A percentile compares a stretch with the other conserved stretches of the same genome.
These are phyloP conservation scores for Colletotrichum sojae DNA, from an alignment of 2,329 filamentous ascomycete genomes.

Conservation along the genomic window DNA sequence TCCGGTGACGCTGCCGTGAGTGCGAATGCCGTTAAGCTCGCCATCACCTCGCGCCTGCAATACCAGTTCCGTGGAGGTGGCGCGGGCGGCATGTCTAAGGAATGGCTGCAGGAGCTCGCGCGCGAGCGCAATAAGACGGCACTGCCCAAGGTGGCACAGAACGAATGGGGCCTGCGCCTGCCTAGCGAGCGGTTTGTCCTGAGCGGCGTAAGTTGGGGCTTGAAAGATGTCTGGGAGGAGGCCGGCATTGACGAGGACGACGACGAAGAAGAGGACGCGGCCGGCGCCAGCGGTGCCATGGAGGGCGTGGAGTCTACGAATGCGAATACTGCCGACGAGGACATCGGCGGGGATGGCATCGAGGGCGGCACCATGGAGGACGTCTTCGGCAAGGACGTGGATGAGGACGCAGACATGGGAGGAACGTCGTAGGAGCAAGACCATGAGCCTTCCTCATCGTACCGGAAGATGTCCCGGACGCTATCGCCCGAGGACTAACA, in stretches of 20 bases:
- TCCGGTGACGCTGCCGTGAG: slow-evolving; percentile 70
- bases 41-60: slow-evolving; percentile 76
- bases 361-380: slow-evolving; percentile 68
- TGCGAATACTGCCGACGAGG: slow-evolving; percentile 54
- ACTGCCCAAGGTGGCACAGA: slow-evolving; percentile 73
- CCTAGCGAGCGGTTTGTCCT: slow-evolving; percentile 79
- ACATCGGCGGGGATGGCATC: slow-evolving; percentile 61
- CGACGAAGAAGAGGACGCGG: slow-evolving; percentile 57
- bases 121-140: slow-evolving; percentile 77
- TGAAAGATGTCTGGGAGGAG: slow-evolving; percentile 72
- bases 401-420: slow-evolving; percentile 67
- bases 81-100: slow-evolving; percentile 74
- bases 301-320: slow-evolving; percentile 60
- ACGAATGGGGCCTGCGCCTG: slow-evolving; percentile 77
- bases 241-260: slow-evolving; percentile 57
- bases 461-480: too few species aligned
- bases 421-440: slow-evolving; percentile 29
- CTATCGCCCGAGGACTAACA: too few species aligned
- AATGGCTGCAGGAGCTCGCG: slow-evolving; percentile 83
- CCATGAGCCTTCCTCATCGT: not conserved
- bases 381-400: slow-evolving; percentile 67
- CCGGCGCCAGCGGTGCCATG: slow-evolving; percentile 64
- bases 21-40: slow-evolving; percentile 78
- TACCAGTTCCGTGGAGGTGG: slow-evolving; percentile 76
- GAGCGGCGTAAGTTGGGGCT: slow-evolving; percentile 75